Conservation (phyloP, 2,329 filamentous ascomycete genomes). For the Coniosporium tulheliwenetii region DNA sequence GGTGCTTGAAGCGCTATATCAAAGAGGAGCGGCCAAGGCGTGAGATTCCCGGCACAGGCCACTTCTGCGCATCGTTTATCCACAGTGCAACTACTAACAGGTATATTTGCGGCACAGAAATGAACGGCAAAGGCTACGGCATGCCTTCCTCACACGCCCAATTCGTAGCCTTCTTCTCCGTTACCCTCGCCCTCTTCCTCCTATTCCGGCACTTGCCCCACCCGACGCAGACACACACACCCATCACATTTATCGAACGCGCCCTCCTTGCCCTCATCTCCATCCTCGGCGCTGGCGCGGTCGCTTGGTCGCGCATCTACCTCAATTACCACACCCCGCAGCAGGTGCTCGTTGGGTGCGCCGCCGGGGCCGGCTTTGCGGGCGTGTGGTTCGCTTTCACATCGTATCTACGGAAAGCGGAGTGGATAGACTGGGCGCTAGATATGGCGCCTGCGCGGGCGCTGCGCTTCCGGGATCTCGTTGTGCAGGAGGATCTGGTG, state of each 20-base stretch:
- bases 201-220: slow-evolving; percentile 58
- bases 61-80: not conserved
- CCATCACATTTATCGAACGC: slow-evolving; percentile 48
- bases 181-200: slow-evolving; percentile 73
- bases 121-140: slow-evolving; percentile 84
- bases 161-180: slow-evolving; percentile 82
- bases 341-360: slow-evolving; percentile 71
- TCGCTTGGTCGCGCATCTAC: slow-evolving; percentile 76
- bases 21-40: slow-evolving; percentile 78
- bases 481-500: slow-evolving; percentile 73
- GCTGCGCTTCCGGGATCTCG: slow-evolving; percentile 65
- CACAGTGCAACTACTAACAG: not conserved
- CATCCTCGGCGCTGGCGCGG: slow-evolving; percentile 24
- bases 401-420: slow-evolving; percentile 46
- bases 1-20: slow-evolving; percentile 73
- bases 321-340: slow-evolving; percentile 79
- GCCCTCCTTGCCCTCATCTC: slow-evolving; percentile 30
- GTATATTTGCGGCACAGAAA: slow-evolving; percentile 28
- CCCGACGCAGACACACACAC: slow-evolving; percentile 25
- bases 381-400: slow-evolving; percentile 67
- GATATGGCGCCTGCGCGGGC: slow-evolving; percentile 48
- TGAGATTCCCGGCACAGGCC: slow-evolving; percentile 24
- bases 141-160: slow-evolving; percentile 96
- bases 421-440: slow-evolving; percentile 58
- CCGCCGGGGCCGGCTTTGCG: slow-evolving; percentile 55